Base-by-base conservation (phyloP, 2,329 filamentous ascomycete species). In the Berkeleyomyces basicola region DNA sequence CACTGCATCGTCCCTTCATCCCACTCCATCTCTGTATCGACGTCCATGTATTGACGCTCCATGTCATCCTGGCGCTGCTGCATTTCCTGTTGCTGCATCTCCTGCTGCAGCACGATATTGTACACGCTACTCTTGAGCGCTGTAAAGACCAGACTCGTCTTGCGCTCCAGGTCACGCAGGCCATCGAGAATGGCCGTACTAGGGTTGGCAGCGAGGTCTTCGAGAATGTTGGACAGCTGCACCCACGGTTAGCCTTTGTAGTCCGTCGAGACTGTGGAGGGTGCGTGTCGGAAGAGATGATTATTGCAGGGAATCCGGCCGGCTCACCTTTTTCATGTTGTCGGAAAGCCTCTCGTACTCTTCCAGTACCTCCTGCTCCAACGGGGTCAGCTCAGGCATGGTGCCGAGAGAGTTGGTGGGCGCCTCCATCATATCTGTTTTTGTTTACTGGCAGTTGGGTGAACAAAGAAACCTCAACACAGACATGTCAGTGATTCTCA, bases 111-210 rank as follows among this genome's bases (percentile, higher is more conserved):
- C 66, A 99, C 91, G 76, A 99, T 99, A 71, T 88, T 95, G 76
- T 99, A 99, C 67, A 99, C 93, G 73, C 92, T 97, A 16, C 93
- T 92, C 78, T 99, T 99, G 71, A 99, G 80, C 71, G 97, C 75
- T 66, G 93, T 99, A 74, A 95, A 97, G 31, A 96, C 92, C 62
- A 96, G 78, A 68, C 90, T 90, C 51, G 92, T 96, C 78, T 97
- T 96, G 68, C 93, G 81, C 78, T 99, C 93, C 62, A 99, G 78
- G 51, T 91, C 85, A 61, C 93, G 80, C 68, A 99, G 78, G 7
- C 88, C 86, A 72, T 99, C 90, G 61, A 95, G 80, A 63, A 95
- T 91, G 67, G 88, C 89, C 5, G 87, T 86, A 31, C 89, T 86
- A 0, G 91, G 87, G 36, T 83, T 81, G 53, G 82, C 79, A 16